Conservation (phyloP, 768 basidiomycete genomes). For the Phylloporus scabripes region DNA sequence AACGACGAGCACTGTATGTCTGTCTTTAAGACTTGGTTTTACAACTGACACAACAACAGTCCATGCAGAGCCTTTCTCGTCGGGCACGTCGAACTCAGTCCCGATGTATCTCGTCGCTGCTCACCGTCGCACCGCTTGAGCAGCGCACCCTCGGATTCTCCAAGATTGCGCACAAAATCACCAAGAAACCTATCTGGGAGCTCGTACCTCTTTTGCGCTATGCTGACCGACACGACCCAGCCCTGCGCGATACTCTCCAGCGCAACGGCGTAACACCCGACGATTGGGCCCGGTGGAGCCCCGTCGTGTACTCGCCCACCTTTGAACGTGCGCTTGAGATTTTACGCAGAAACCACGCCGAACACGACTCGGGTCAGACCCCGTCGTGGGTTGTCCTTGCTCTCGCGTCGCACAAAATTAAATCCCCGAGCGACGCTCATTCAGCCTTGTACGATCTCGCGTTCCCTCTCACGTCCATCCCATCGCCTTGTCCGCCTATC, state of each 20-base stretch:
- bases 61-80: slow-evolving; percentile 19
- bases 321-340: slow-evolving; percentile 29
- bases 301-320: slow-evolving; percentile 31
- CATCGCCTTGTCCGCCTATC: slow-evolving; percentile 22
- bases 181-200: slow-evolving; percentile 39
- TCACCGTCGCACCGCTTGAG: slow-evolving; percentile 21
- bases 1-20: slow-evolving; percentile 3
- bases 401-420: slow-evolving; percentile 43
- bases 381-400: slow-evolving; percentile 56
- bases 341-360: slow-evolving; percentile 10
- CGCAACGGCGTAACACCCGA: slow-evolving; percentile 28
- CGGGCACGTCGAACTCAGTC: not conserved
- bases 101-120: slow-evolving; percentile 16
- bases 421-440: slow-evolving; percentile 41
- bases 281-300: slow-evolving; percentile 39
- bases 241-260: slow-evolving; percentile 23
- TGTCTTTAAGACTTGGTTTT: not conserved
- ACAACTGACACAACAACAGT: slow-evolving; percentile 10
- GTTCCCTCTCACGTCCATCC: slow-evolving; percentile 32
- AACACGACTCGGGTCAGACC: slow-evolving; percentile 3
- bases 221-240: slow-evolving; percentile 1
- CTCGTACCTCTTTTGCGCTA: slow-evolving; percentile 33
- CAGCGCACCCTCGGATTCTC: slow-evolving; percentile 22
- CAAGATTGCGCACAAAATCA: slow-evolving; percentile 32
- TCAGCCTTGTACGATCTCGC: slow-evolving; percentile 41